Conservation (phyloP, 352 stramenopile species). For the Pythium aquatile region DNA sequence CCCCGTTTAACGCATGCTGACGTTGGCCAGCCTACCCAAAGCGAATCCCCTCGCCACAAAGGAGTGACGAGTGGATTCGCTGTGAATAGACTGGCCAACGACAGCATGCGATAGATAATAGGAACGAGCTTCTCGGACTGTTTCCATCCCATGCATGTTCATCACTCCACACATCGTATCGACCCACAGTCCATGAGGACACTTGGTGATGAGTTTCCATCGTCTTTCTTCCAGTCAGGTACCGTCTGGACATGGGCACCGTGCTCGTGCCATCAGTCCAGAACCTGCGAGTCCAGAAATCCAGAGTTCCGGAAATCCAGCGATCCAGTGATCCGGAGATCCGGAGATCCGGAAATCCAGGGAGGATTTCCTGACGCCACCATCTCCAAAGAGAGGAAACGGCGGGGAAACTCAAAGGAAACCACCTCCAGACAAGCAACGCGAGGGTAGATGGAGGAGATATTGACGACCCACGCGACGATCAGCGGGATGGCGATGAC, state of each 20-base stretch:
- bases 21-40: neutral
- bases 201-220: neutral
- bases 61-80: neutral
- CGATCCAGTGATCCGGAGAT: neutral
- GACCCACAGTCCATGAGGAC: no score
- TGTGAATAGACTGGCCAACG: neutral
- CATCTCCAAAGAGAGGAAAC: neutral
- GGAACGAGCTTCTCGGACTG: no score
- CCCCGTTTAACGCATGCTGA: neutral
- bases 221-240: neutral
- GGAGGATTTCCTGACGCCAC: neutral
- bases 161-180: neutral
- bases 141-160: neutral
- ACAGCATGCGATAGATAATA: neutral
- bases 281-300: neutral
- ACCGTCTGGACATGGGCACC: neutral
- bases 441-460: neutral
- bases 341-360: conserved; percentile 6
- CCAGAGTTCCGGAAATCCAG: conserved; percentile 5
- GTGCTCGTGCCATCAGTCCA: neutral
- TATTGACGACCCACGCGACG: neutral
- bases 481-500: neutral
- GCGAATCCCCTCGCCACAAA: neutral
- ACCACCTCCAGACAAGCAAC: neutral
- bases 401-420: neutral